Evolutionary conservation across 2,329 filamentous ascomycete genomes (phyloP).

Genomic region (Berkeleyomyces basicola): DNA sequence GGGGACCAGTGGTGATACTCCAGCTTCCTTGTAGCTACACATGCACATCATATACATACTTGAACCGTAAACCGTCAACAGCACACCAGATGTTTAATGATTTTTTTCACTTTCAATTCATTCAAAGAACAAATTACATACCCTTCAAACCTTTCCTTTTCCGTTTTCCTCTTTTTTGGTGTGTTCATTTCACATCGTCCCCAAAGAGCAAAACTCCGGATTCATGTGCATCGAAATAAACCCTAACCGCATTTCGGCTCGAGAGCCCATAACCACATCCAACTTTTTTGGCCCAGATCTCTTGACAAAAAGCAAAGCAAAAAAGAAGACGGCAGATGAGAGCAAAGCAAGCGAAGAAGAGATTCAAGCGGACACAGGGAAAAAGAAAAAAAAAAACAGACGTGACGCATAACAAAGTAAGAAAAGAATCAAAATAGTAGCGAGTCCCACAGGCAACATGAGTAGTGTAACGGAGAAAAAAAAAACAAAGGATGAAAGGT

Average conservation of each 20-base stretch:
- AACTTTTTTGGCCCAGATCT: no score
- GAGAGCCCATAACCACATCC: neutral
- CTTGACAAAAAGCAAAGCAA: neutral
- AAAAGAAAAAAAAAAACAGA: constrained; percentile 2
- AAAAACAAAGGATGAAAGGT: neutral
- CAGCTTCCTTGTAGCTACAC: neutral
- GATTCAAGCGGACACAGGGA: constrained; percentile 16
- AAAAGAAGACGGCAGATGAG: neutral
- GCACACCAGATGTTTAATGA: neutral
- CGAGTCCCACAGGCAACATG: neutral
- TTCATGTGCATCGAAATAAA: neutral
- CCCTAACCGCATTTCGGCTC: neutral
- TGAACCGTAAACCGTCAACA: no score
- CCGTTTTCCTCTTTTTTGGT: constrained; percentile 9
- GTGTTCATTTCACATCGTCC: neutral
- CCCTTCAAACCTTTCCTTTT: neutral
- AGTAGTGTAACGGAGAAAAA: neutral
- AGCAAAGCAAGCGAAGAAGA: constrained; percentile 3
- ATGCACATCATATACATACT: neutral
- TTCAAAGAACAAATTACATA: neutral
- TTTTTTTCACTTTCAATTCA: neutral
- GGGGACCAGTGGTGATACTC: neutral
- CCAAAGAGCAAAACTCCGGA: constrained; percentile 1
- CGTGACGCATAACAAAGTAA: neutral
- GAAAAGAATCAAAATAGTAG: neutral